Conservation (phyloP, 2,329 filamentous ascomycete genomes). For the Tolypocladium sp. region DNA sequence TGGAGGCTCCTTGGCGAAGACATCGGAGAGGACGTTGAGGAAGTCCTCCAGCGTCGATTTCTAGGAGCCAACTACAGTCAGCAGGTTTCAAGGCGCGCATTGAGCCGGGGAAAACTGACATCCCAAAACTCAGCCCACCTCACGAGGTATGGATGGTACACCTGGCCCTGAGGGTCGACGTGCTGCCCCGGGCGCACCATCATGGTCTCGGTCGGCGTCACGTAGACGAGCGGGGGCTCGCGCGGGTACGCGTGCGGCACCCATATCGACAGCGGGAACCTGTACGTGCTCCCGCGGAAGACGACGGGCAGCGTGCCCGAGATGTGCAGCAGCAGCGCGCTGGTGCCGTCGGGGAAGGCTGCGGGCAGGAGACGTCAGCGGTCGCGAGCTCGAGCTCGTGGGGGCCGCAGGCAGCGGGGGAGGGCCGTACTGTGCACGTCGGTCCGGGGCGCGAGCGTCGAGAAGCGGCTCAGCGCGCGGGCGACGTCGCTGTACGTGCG, state of each 20-base stretch:
- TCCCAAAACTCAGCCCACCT: conserved; percentile 87
- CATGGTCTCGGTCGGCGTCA: conserved; percentile 84
- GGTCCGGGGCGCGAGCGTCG: conserved; percentile 74
- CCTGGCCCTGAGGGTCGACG: conserved; percentile 82
- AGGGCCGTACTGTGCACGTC: conserved; percentile 78
- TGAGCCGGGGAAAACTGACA: conserved; percentile 40
- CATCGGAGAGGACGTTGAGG: conserved; percentile 67
- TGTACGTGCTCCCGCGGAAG: conserved; percentile 82
- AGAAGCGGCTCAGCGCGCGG: conserved; percentile 68
- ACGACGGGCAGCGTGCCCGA: conserved; percentile 82
- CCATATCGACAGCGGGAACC: conserved; percentile 90
- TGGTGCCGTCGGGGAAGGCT: conserved; percentile 85
- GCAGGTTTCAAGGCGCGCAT: neutral
- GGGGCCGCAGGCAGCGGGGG: neutral
- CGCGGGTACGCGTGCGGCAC: conserved; percentile 82
- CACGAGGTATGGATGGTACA: conserved; percentile 93
- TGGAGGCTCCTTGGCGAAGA: conserved; percentile 92
- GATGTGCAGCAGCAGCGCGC: conserved; percentile 78
- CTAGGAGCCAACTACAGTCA: conserved; percentile 26
- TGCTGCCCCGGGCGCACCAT: conserved; percentile 85
- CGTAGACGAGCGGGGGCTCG: conserved; percentile 79
- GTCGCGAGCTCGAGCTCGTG: neutral
- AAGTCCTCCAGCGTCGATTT: conserved; percentile 81
- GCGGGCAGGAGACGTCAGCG: conserved; percentile 1
- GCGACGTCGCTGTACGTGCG: conserved; percentile 89